These are phyloP conservation scores for Stephania yunnanensis DNA, from an alignment of 164 flowering plant species.

Conservation along the genomic window DNA sequence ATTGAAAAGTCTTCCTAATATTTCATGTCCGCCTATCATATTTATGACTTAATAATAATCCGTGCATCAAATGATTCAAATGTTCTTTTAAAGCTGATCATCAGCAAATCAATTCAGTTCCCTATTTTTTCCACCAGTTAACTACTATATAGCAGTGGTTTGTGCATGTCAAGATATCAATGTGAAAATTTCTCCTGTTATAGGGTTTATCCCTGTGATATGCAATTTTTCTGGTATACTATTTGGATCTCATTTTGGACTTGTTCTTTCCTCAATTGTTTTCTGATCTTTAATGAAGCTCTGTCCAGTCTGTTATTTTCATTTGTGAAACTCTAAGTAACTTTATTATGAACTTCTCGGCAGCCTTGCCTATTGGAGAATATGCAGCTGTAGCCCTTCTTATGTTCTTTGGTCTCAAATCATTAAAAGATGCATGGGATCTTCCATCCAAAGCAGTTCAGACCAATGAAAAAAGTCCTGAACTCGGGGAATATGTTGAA, in stretches of 20 bases:
- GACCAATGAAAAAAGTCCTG: conserved; percentile 40
- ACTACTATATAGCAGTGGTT: no score
- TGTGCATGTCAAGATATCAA: no score
- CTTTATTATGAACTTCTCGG: conserved; percentile 7
- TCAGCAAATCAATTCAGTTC: no score
- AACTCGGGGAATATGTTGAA: conserved; percentile 80
- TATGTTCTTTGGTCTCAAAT: conserved; percentile 80
- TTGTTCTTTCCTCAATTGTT: not conserved
- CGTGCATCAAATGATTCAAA: no score
- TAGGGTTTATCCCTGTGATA: no score
- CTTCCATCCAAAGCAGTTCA: conserved; percentile 56
- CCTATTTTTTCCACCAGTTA: no score
- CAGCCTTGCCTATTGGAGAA: conserved; percentile 98
- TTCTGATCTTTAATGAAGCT: not conserved
- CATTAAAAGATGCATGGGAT: conserved; percentile 96
- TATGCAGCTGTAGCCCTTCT: conserved; percentile 90
- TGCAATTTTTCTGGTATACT: no score
- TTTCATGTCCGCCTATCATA: no score
- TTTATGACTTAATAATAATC: no score
- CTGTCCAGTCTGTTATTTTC: not conserved
- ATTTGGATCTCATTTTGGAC: not conserved
- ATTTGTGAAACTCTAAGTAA: not conserved
- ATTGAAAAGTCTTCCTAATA: no score
- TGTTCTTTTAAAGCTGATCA: no score
- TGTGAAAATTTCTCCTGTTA: no score